Evolutionary conservation across 352 stramenopile genomes (phyloP).

Genomic region (Pythium dissimile): DNA sequence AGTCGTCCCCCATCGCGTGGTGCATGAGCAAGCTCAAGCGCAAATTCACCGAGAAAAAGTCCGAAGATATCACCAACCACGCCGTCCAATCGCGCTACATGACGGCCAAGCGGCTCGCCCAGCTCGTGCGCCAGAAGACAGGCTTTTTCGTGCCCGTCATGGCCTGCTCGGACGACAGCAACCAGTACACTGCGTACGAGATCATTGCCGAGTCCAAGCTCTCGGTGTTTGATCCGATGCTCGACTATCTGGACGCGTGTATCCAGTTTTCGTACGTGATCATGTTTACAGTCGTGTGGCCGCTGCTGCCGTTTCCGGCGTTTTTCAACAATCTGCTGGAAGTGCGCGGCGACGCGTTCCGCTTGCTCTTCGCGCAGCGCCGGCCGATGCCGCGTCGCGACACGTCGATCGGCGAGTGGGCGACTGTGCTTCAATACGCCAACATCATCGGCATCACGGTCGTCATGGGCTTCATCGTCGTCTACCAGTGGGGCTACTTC

Average conservation of each 20-base stretch:
- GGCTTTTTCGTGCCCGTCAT: constrained; percentile 66
- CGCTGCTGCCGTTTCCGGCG: constrained; percentile 80
- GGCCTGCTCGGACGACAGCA: constrained; percentile 73
- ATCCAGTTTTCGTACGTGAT: constrained; percentile 90
- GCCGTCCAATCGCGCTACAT: constrained; percentile 37
- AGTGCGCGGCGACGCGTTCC: constrained; percentile 81
- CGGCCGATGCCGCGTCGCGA: constrained; percentile 80
- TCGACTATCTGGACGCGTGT: constrained; percentile 85
- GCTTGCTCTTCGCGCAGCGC: constrained; percentile 73
- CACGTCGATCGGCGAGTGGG: constrained; percentile 81
- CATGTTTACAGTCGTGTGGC: constrained; percentile 90
- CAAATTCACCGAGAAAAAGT: constrained; percentile 33
- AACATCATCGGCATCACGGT: constrained; percentile 86
- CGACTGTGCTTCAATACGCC: constrained; percentile 78
- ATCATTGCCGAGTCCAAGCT: constrained; percentile 83
- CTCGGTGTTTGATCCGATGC: constrained; percentile 75
- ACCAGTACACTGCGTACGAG: constrained; percentile 86
- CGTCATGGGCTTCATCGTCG: constrained; percentile 72
- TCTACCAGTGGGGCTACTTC: constrained; percentile 86
- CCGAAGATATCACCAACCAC: constrained; percentile 20
- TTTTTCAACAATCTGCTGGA: constrained; percentile 87
- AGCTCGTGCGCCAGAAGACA: constrained; percentile 68
- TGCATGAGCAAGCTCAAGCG: constrained; percentile 41
- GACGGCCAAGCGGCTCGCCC: constrained; percentile 56
- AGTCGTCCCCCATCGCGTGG: constrained; percentile 56